Conservation (phyloP, 441 rosid genomes). For the Populus hybrid region DNA sequence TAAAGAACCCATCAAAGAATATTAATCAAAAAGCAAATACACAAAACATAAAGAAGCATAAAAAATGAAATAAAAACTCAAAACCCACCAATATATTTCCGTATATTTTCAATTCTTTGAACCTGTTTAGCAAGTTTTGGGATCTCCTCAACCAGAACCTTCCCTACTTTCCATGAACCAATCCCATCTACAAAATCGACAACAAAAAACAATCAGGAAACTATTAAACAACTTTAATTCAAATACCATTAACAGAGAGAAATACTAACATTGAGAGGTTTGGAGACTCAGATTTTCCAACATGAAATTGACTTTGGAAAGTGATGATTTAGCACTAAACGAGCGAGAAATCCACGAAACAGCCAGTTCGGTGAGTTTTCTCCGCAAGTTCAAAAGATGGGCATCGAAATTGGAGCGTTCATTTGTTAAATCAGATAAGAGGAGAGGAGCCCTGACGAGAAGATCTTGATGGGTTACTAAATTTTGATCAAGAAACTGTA, state of each 20-base stretch:
- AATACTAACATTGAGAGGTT: conserved; percentile 36
- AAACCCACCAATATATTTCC: conserved; percentile 51
- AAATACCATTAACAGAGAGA: neutral
- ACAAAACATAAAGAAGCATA: neutral
- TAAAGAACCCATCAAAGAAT: neutral
- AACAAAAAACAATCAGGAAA: neutral
- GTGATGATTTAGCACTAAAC: conserved; percentile 41
- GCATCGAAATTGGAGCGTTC: conserved; percentile 35
- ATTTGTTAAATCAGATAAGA: conserved; percentile 30
- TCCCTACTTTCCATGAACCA: conserved; percentile 28
- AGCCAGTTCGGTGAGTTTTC: conserved; percentile 38
- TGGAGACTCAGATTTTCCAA: conserved; percentile 43
- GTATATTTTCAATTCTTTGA: conserved; percentile 40
- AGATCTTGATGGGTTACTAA: conserved; percentile 47
- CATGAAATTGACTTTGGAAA: conserved; percentile 34
- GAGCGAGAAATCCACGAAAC: conserved; percentile 77
- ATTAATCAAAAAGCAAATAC: neutral
- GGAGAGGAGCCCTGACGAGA: conserved; percentile 29
- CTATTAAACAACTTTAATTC: too few species aligned
- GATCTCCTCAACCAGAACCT: conserved; percentile 39
- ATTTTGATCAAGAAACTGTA: conserved; percentile 41
- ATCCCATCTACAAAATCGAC: conserved; percentile 37
- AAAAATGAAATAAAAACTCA: neutral
- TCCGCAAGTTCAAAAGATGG: conserved; percentile 37
- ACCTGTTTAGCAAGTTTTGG: conserved; percentile 46